phyloP scores from a whole-genome alignment of 163 green algal genomes.

The Coccomyxa subellipsoidea region DNA sequence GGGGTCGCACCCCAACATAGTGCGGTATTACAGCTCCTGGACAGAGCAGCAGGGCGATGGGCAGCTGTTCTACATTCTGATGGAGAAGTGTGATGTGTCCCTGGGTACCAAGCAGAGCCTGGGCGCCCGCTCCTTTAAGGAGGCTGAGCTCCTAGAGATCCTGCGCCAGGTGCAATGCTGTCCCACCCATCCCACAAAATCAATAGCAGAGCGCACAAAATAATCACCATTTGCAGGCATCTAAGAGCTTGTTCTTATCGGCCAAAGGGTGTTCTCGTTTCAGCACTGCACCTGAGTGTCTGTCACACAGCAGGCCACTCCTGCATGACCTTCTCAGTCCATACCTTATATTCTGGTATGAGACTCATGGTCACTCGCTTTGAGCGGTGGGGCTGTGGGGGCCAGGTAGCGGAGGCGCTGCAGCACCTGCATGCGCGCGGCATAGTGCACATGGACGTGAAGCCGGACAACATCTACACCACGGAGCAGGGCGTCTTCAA shows the following conservation, averaged over 20 bases:
- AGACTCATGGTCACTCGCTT: too few relatives aligned
- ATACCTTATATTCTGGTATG: too few relatives aligned
- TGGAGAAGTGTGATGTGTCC: conserved; percentile 74
- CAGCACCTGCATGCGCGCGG: conserved; percentile 74
- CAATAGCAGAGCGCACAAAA: too few relatives aligned
- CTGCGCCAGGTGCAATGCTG: conserved; percentile 55
- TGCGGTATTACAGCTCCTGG: conserved; percentile 76
- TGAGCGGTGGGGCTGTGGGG: background rate
- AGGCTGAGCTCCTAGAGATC: conserved; percentile 66
- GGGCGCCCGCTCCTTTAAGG: conserved; percentile 37
- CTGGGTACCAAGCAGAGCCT: conserved; percentile 38
- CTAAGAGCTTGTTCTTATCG: too few relatives aligned
- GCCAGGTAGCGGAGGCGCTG: conserved; percentile 72
- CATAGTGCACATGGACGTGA: conserved; percentile 86
- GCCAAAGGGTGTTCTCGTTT: too few relatives aligned
- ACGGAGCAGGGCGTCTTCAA: conserved; percentile 46
- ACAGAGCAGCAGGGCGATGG: conserved; percentile 36
- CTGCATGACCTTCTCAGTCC: too few relatives aligned
- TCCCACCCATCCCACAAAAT: too few relatives aligned
- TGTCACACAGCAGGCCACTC: too few relatives aligned
- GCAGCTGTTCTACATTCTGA: conserved; percentile 75
- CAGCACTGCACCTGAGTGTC: too few relatives aligned
- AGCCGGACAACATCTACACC: conserved; percentile 87
- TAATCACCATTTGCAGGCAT: too few relatives aligned
- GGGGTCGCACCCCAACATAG: conserved; percentile 69